phyloP scores from a whole-genome alignment of 2,329 filamentous ascomycete species.

The Cordyceps farinosa region DNA sequence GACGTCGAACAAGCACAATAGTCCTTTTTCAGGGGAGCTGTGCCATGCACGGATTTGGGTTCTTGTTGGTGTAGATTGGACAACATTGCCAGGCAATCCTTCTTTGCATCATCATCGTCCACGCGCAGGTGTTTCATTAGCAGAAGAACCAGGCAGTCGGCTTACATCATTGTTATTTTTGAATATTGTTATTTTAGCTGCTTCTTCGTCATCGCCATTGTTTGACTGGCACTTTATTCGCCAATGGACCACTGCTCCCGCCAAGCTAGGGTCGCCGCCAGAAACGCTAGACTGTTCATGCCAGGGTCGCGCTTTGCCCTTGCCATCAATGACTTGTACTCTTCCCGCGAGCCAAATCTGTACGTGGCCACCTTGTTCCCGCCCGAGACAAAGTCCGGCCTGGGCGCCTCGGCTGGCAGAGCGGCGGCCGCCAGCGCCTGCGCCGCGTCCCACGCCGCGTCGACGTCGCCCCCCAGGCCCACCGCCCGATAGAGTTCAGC shows the following conservation, averaged over 20 bases:
- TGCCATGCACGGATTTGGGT: background rate
- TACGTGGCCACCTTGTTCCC: background rate
- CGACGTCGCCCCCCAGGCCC: background rate
- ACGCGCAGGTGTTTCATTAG: background rate
- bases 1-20: background rate
- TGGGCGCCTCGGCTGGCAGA: background rate
- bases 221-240: background rate
- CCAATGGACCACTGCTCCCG: slow-evolving; percentile 11
- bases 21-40: background rate
- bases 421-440: background rate
- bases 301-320: slow-evolving; percentile 10
- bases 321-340: slow-evolving; percentile 1
- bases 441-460: background rate
- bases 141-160: background rate
- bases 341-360: slow-evolving; percentile 3
- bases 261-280: slow-evolving; percentile 13
- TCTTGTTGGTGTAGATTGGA: background rate
- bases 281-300: slow-evolving; percentile 14
- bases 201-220: background rate
- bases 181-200: background rate
- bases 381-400: background rate
- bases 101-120: no score
- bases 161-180: background rate
- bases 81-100: background rate
- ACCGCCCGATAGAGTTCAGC: background rate